Conservation (phyloP, 345 rosid species). For the Eutrema japonicum region DNA sequence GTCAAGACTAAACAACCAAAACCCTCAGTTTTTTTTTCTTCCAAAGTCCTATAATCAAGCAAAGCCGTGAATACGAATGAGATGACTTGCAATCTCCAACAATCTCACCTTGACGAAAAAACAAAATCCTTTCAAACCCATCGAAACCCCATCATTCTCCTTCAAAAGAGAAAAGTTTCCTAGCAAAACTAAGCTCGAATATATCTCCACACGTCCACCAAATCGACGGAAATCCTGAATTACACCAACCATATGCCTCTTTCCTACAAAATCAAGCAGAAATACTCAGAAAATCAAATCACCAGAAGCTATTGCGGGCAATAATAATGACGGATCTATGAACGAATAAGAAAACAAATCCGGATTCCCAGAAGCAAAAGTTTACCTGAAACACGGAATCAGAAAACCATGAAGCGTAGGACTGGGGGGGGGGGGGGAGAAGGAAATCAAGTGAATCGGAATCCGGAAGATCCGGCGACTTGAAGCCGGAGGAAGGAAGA, state of each 20-base stretch:
- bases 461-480: conserved; percentile 46
- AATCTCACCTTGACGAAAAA: too few species aligned
- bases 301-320: background rate
- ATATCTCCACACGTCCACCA: conserved; percentile 40
- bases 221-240: conserved; percentile 60
- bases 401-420: conserved; percentile 11
- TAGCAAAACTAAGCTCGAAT: conserved; percentile 33
- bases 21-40: conserved; percentile 29
- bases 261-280: conserved; percentile 41
- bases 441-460: conserved; percentile 33
- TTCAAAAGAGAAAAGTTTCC: conserved; percentile 6
- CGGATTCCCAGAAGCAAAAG: background rate
- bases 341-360: background rate
- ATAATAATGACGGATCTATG: conserved; percentile 13
- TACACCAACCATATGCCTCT: conserved; percentile 44
- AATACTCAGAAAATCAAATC: conserved; percentile 18
- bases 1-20: conserved; percentile 27
- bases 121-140: conserved; percentile 36
- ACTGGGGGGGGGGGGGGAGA: background rate
- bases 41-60: conserved; percentile 45
- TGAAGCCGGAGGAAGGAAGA: conserved; percentile 41
- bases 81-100: conserved; percentile 31
- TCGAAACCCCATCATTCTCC: conserved; percentile 18
- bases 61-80: conserved; percentile 44
- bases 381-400: conserved; percentile 39